Percentiles rank a stretch among this genome's conserved stretches.
Evolutionary conservation across 805 yeast species (phyloP).

Genomic region (Monosporozyma yasuniensis): DNA sequence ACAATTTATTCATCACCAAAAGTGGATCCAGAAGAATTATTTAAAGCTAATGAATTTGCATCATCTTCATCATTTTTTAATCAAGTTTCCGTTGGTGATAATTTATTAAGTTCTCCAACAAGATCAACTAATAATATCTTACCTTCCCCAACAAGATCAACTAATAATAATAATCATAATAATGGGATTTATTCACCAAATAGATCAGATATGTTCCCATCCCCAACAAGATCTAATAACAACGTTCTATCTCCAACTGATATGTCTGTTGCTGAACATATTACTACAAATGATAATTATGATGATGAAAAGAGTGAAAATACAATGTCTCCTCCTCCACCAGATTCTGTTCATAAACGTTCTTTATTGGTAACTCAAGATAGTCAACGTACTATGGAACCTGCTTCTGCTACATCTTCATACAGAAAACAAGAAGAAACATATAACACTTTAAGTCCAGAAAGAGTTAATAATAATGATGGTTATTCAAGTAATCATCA

Average conservation of each 20-base stretch:
- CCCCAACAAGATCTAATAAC: background rate
- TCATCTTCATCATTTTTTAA: background rate
- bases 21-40: constrained; percentile 29
- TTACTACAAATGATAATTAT: background rate
- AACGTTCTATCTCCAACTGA: background rate
- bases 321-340: background rate
- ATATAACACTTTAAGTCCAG: background rate
- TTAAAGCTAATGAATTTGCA: constrained; percentile 12
- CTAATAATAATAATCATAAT: no score
- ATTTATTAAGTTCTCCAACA: background rate
- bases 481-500: background rate
- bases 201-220: no score
- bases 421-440: background rate
- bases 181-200: no score
- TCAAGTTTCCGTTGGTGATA: background rate
- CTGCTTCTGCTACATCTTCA: background rate
- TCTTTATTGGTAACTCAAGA: background rate
- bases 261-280: background rate
- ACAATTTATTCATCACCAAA: constrained; percentile 52
- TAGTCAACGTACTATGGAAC: background rate
- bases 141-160: background rate
- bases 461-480: background rate
- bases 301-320: background rate
- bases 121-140: background rate
- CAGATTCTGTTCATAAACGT: background rate